Conservation (phyloP, 805 yeast species). For the Scheffersomyces lignosus region DNA sequence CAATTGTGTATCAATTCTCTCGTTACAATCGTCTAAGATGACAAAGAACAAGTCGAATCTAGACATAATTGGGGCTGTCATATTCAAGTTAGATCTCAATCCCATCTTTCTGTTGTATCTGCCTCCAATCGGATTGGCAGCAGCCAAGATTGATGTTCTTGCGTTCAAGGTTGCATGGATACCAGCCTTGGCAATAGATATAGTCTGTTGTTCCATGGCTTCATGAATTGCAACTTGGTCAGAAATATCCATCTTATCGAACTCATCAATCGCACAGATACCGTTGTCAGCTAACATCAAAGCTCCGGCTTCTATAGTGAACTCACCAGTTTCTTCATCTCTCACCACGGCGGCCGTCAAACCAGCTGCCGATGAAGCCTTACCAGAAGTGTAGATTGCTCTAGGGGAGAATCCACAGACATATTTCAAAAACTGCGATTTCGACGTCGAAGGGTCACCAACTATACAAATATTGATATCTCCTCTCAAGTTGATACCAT, state of each 20-base stretch:
- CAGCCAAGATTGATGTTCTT: conserved; percentile 92
- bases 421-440: conserved; percentile 92
- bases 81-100: conserved; percentile 79
- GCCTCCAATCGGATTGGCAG: conserved; percentile 99
- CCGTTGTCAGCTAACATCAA: conserved; percentile 98
- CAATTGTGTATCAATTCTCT: conserved; percentile 80
- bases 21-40: conserved; percentile 92
- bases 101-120: conserved; percentile 87
- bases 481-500: conserved; percentile 93
- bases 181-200: conserved; percentile 98
- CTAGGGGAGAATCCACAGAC: conserved; percentile 90
- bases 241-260: conserved; percentile 92
- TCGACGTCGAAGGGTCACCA: conserved; percentile 97
- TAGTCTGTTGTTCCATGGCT: conserved; percentile 99
- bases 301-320: conserved; percentile 98
- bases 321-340: conserved; percentile 96
- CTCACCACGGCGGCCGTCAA: conserved; percentile 96
- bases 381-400: conserved; percentile 95
- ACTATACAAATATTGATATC: conserved; percentile 95
- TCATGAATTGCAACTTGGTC: conserved; percentile 99
- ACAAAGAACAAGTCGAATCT: conserved; percentile 95
- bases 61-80: conserved; percentile 99
- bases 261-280: conserved; percentile 97
- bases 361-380: conserved; percentile 98
- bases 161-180: conserved; percentile 98